Base-by-base conservation (phyloP, 768 basidiomycete species). In the Leccinum disarticulatum region DNA sequence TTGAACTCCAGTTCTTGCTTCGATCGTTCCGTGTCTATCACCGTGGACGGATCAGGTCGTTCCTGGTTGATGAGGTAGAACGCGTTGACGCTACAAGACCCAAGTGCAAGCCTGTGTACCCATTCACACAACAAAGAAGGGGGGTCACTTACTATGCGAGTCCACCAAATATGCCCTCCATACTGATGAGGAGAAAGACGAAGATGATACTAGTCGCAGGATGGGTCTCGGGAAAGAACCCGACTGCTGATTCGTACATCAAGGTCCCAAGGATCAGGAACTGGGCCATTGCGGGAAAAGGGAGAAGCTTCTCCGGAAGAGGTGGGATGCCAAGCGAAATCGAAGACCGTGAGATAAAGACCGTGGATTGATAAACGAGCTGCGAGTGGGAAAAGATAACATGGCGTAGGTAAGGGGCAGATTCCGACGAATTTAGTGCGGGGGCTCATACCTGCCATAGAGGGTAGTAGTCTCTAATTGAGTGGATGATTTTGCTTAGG, bases 101-200 rank as follows among this genome's bases (percentile, higher is more conserved):
- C 43, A 22, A 11, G 31, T 3, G 38, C 60, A 49, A 60, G 46
- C 17, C 13, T 33, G 22, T 25, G 25, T 52, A 2, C 17, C 31
- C 52, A 10, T 14, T 30, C 43, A 41, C 33, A 2, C 28, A 11
- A 1, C 13, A 28, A 22, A 9, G 3, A 1, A n/a, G 27, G 13
- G 31, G 13, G 17, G 9, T 57, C 4, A 53, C 90, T 70, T 67
- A 93, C 92, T 97, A 98, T 15, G 93, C 93, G 11, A 90, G 79
- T 5, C 96, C 96, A 31, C 96, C 96, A 63, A 93, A 96, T 48
- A 97, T 79, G 3, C 96, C 96, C 72, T 99, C 96, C 8, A 93
- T 61, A 62, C 89, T 86, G 66, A 99, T 87, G 50, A 97, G 81
- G 11, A 84, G 38, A 69, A 94, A 91, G 3, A 93, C 88, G 22